Percentiles rank a stretch among this genome's conserved stretches.
phyloP scores from a whole-genome alignment of 495 filamentous ascomycete species.

The Aspergillus panamensis region DNA sequence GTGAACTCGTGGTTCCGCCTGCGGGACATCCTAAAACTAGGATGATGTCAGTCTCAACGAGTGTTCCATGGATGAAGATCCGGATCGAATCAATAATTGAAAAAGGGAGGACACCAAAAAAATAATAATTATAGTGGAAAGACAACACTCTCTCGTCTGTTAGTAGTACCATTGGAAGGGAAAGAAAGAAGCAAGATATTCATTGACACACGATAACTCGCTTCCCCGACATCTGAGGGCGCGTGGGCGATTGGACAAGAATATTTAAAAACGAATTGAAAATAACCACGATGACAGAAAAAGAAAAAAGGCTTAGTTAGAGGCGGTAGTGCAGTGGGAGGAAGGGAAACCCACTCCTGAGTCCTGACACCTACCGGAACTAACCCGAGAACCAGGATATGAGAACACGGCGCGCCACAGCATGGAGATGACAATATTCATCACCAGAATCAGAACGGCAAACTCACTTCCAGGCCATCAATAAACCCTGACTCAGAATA shows the following conservation, averaged over 20 bases:
- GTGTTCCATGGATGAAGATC: not conserved
- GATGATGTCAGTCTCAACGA: conserved; percentile 12
- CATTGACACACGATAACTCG: too few species aligned
- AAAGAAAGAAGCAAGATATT: too few species aligned
- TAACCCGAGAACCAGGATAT: conserved; percentile 18
- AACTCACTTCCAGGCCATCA: conserved; percentile 1
- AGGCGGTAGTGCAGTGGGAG: too few species aligned
- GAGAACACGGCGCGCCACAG: not conserved
- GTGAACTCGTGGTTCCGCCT: conserved; percentile 9
- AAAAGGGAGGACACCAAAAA: not conserved
- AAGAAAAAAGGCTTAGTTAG: not conserved
- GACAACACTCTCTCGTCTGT: not conserved
- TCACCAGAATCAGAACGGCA: conserved; percentile 7
- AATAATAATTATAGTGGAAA: not conserved
- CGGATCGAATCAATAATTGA: not conserved
- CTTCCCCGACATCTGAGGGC: too few species aligned
- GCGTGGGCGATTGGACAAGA: too few species aligned
- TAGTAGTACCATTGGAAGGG: too few species aligned
- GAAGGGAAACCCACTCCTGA: not conserved
- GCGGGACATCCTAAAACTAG: conserved; percentile 8
- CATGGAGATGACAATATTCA: not conserved
- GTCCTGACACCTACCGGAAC: not conserved
- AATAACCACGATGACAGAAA: not conserved
- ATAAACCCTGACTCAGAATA: conserved; percentile 7
- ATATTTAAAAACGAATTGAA: not conserved